Evolutionary conservation across 305 asterid species (phyloP).

Genomic region (Withania somnifera): DNA sequence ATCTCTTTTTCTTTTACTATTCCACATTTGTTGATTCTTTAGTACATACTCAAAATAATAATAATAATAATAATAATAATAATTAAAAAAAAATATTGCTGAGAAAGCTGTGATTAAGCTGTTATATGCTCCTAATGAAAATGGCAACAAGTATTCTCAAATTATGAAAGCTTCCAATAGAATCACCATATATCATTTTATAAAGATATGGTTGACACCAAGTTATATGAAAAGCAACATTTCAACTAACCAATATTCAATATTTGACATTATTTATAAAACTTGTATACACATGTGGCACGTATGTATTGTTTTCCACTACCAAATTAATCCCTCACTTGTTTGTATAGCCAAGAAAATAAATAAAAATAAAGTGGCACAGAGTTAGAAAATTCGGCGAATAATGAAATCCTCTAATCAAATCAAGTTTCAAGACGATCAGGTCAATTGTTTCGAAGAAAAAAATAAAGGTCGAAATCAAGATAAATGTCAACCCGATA

Average conservation of each 20-base stretch:
- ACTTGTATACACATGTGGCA: background rate
- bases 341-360: background rate
- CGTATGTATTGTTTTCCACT: background rate
- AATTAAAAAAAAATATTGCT: background rate
- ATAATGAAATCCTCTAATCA: background rate
- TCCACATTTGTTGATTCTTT: background rate
- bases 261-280: background rate
- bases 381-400: background rate
- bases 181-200: background rate
- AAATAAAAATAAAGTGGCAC: background rate
- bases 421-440: too few species aligned
- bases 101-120: conserved; percentile 17
- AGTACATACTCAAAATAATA: too few species aligned
- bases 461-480: too few species aligned
- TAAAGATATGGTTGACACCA: background rate
- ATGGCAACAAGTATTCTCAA: background rate
- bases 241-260: conserved; percentile 3
- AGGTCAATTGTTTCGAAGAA: too few species aligned
- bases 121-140: conserved; percentile 8
- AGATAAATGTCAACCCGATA: too few species aligned
- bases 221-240: background rate
- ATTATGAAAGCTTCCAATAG: conserved; percentile 3
- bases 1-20: background rate
- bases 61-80: too few species aligned
- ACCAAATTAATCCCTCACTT: background rate